Evolutionary conservation across 2,329 filamentous ascomycete genomes (phyloP), one percentile per base, ranked within the genome.

Genomic region (Chalaropsis thielavioides): DNA sequence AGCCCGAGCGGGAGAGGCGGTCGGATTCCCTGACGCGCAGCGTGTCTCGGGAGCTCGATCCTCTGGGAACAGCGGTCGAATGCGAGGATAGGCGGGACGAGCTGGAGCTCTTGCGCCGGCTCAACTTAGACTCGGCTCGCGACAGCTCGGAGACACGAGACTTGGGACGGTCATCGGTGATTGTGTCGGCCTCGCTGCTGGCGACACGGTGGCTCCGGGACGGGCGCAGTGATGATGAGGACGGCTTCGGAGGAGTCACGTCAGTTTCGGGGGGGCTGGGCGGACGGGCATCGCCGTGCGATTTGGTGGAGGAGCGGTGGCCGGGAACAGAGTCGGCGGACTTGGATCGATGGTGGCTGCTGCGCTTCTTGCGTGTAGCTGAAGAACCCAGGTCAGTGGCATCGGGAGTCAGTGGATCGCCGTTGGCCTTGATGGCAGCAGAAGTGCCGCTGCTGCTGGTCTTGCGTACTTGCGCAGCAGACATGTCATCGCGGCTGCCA

Each of bases 241-340:
- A 43, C 15, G 56, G 62, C 22, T 66, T 63, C 15, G 62, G 62
- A 13, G 75, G 77, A 1, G 81, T 81, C 19, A 85, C 68, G 66
- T 85, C 83, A 3, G 84, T 87, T 68, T 85, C 83, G 1, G 83
- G 84, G 1, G 84, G 84, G 64, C 81, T 86, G 2, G 82, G 83
- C n/a, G 83, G 80, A 68, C 83, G 76, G 56, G 75, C 71, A 61
- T 73, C 78, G 70, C 75, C 79, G 72, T 73, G 80, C 71, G 68
- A 70, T 27, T 64, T 64, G 3, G 44, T 61, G 3, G 63, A 74
- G 13, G 74, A 73, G 0, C 71, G 69, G 3, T 74, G 74, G 0
- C 70, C 75, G 46, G 72, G 72, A 27, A 76, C 72, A 19, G 75
- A 72, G 35, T 80, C 79, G 24, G 73, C 72, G 38, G 81, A 81